Base-by-base conservation (phyloP, 2,329 filamentous ascomycete species). In the Fulvia fulva region DNA sequence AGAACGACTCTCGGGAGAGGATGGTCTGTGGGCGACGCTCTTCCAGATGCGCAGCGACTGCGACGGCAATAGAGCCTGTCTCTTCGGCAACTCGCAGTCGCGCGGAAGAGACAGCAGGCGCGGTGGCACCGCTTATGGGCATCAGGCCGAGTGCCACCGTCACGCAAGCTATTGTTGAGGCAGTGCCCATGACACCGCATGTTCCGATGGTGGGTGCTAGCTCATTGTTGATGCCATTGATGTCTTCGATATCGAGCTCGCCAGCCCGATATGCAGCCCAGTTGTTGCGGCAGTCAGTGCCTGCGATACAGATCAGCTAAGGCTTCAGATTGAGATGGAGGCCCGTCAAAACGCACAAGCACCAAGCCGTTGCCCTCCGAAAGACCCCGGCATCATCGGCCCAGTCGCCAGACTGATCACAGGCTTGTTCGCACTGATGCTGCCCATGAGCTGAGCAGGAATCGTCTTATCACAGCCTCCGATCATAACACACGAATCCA, bases 401-500 rank as follows among this genome's bases (percentile, higher is more conserved):
- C 87, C 87, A 0, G 87, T 90, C 0, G 89, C 81, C 0, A 90
- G 75, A 23, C 85, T 87, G 1, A 90, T 68, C 1, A 88, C 80
- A 0, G 87, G 87, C 67, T 89, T 90, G 63, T 90, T 88, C 0
- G 87, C 87, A 0, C 86, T 89, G 16, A 90, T 87, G 0, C 83
- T 87, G 1, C 87, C 88, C 88, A 91, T 90, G 1, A 90, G 71
- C 67, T 90, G 87, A 1, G 87, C 88, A 0, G 87, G 87, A 0
- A 86, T 84, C 0, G 87, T 90, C 73, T 90, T 90, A 68, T 90
- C 87, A 64, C 87, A 90, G 0, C 87, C 86, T 86, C 37, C n/a
- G 22, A 63, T 68, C 63, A 64, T 65, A 25, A 69, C 60, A 52
- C 41, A 53, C 4, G 51, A 32, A 44, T 53, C 32, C 9, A 44